Percentiles rank a stretch among this genome's conserved stretches.
These are phyloP conservation scores for Solanum clarkiae DNA, from an alignment of 257 asterid genomes.

Conservation along the genomic window DNA sequence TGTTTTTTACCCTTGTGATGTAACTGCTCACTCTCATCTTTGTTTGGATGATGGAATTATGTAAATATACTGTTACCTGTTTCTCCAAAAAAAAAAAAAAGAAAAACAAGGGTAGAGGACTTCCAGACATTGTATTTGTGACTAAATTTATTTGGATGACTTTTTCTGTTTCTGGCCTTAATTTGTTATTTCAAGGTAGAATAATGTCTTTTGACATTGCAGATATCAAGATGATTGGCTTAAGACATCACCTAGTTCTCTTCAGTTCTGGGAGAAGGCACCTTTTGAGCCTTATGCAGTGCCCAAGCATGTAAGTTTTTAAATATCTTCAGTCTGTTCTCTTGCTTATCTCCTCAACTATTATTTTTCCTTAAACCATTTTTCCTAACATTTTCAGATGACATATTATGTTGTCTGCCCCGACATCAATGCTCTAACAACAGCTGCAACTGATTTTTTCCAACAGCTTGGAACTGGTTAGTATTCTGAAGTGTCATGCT, in stretches of 20 bases:
- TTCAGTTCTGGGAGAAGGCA: conserved; percentile 96
- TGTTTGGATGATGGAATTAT: no score
- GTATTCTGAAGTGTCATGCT: conserved; percentile 9
- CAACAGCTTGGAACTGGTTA: conserved; percentile 98
- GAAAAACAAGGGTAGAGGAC: background rate
- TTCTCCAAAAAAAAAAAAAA: no score
- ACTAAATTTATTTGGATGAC: background rate
- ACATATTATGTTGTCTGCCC: conserved; percentile 92
- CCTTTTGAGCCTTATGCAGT: conserved; percentile 98
- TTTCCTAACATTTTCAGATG: conserved; percentile 45
- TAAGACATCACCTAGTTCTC: conserved; percentile 74
- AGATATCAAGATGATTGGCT: conserved; percentile 99
- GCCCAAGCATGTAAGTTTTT: conserved; percentile 63
- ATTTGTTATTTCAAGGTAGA: background rate
- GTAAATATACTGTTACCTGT: no score
- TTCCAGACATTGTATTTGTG: background rate
- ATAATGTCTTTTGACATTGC: conserved; percentile 11
- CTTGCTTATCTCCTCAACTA: background rate
- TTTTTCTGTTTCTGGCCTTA: background rate
- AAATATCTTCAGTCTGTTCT: background rate
- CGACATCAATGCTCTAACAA: conserved; percentile 81
- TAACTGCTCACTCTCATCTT: no score
- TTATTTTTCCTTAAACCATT: background rate
- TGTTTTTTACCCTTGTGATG: no score
- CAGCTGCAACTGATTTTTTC: conserved; percentile 91